Conservation (phyloP, 2,329 filamentous ascomycete genomes). For the Hypoxylon sp. region DNA sequence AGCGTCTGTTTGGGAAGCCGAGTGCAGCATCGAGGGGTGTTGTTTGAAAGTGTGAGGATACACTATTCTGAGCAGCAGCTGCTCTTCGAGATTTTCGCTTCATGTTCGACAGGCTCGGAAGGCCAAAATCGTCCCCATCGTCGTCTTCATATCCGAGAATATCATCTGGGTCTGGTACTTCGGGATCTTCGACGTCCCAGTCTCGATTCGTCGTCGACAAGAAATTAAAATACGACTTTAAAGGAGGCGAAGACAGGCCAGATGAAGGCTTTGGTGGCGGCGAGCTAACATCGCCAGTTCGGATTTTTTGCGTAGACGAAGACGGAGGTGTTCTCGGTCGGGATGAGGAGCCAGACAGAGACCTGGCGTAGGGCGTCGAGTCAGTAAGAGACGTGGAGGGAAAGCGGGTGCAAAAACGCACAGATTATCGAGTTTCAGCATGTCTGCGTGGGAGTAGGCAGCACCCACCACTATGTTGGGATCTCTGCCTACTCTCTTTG, state of each 20-base stretch:
- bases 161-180: constrained; percentile 76
- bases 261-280: constrained; percentile 67
- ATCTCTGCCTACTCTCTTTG: constrained; percentile 71
- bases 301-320: constrained; percentile 67
- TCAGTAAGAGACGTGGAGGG: constrained; percentile 17
- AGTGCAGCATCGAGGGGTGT: constrained; percentile 59
- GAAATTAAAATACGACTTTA: constrained; percentile 84
- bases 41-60: constrained; percentile 52
- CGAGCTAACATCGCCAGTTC: constrained; percentile 70
- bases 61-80: constrained; percentile 61
- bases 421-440: constrained; percentile 88
- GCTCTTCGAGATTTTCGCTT: constrained; percentile 76
- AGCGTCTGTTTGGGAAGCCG: constrained; percentile 65
- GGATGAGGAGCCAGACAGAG: constrained; percentile 70
- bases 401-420: constrained; percentile 56
- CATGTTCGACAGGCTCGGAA: constrained; percentile 94
- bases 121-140: constrained; percentile 94
- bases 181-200: constrained; percentile 77
- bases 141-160: constrained; percentile 87
- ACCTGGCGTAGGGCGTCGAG: constrained; percentile 60
- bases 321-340: constrained; percentile 83
- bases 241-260: constrained; percentile 72
- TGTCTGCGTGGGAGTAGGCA: constrained; percentile 95
- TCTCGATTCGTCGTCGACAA: constrained; percentile 85
- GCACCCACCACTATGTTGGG: constrained; percentile 87